These are phyloP conservation scores for Tremellales sp. DNA, from an alignment of 1,284 basidiomycete species.

Conservation along the genomic window DNA sequence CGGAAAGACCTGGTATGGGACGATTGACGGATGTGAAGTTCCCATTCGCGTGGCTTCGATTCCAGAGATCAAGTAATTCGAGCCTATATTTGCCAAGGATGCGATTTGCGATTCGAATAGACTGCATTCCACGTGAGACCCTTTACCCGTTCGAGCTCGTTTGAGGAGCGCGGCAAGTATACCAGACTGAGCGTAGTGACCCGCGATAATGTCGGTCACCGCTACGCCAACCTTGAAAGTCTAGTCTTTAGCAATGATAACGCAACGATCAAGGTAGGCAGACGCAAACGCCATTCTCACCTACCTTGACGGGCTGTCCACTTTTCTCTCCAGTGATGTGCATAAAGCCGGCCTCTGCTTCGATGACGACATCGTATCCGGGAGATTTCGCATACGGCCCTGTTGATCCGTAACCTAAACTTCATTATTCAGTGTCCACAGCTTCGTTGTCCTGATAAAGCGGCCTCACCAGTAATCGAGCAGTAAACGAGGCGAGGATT, in stretches of 20 bases:
- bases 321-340: slow-evolving; percentile 91
- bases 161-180: slow-evolving; percentile 86
- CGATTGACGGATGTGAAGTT: slow-evolving; percentile 82
- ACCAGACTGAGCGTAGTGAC: slow-evolving; percentile 89
- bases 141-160: slow-evolving; percentile 76
- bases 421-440: not conserved
- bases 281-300: not conserved
- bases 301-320: slow-evolving; percentile 73
- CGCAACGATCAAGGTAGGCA: not conserved
- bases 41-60: slow-evolving; percentile 83
- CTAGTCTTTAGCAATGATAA: too few species aligned
- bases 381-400: slow-evolving; percentile 78
- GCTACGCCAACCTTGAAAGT: slow-evolving; percentile 69
- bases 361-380: slow-evolving; percentile 87
- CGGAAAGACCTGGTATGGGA: slow-evolving; percentile 87
- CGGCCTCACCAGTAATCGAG: slow-evolving; percentile 71
- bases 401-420: slow-evolving; percentile 83
- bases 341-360: slow-evolving; percentile 89
- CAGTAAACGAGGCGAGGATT: slow-evolving; percentile 84
- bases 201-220: slow-evolving; percentile 69
- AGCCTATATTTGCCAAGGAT: slow-evolving; percentile 86
- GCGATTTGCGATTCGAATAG: slow-evolving; percentile 85
- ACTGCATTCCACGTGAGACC: slow-evolving; percentile 86
- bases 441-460: not conserved
- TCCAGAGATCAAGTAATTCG: slow-evolving; percentile 85